Percentiles rank a stretch among this genome's conserved stretches.
Conservation (phyloP, 805 yeast genomes). For the Teunomyces barrocoloradensis region DNA sequence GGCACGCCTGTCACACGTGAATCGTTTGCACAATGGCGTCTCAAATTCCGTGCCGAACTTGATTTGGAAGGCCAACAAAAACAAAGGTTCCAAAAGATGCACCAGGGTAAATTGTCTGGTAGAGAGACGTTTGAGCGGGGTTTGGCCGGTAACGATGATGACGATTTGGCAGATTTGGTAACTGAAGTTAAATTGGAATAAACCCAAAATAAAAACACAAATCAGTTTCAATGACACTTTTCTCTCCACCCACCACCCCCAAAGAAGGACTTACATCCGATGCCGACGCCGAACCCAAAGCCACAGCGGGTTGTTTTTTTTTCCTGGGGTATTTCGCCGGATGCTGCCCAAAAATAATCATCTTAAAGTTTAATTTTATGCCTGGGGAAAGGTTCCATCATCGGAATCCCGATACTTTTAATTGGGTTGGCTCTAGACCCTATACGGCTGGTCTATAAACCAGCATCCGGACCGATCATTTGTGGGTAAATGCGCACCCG, state of each 20-base stretch:
- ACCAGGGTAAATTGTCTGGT: conserved; percentile 80
- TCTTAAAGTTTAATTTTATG: background rate
- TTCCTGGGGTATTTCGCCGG: background rate
- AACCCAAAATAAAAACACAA: conserved; percentile 4
- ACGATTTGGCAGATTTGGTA: conserved; percentile 18
- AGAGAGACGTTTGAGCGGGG: conserved; percentile 88
- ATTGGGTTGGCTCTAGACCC: background rate
- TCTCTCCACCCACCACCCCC: background rate
- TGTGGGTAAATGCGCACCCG: background rate
- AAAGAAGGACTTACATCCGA: background rate
- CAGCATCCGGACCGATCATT: background rate
- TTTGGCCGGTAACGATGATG: conserved; percentile 63
- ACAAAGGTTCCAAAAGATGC: conserved; percentile 53
- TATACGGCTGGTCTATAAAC: background rate
- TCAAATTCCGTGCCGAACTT: conserved; percentile 66
- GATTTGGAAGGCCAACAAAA: conserved; percentile 60
- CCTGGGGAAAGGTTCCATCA: background rate
- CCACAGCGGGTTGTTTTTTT: background rate
- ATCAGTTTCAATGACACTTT: background rate
- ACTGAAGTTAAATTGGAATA: conserved; percentile 4
- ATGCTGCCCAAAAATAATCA: background rate
- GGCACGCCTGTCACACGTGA: conserved; percentile 89
- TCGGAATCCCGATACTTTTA: background rate
- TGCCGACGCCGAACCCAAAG: background rate
- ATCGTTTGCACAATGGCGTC: conserved; percentile 72